Base-by-base conservation (phyloP, 1,139 yeast species). In the Magnusiomyces ingens region DNA sequence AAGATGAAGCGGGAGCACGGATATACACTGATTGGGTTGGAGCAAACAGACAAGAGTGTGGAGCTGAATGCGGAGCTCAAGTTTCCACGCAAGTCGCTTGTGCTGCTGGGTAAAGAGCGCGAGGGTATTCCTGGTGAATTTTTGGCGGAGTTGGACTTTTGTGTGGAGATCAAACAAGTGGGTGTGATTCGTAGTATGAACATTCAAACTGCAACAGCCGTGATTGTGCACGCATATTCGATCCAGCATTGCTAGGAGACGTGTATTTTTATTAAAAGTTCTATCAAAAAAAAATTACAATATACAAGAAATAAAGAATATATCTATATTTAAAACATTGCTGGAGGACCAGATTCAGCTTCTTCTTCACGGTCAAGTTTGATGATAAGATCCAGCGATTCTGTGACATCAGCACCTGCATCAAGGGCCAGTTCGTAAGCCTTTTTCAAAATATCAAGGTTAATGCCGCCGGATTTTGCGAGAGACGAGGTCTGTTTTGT, bases 161-260 rank as follows among this genome's bases (percentile, higher is more conserved):
- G 97, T 67, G 82, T 91, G 32, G 96, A 90, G 64, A 91, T 91
- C 63, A 87, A 89, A 64, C 98, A 91, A 66, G 85, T 83, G 38
- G 98, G 98, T 12, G 91, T 90, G 19, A 82, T 91, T 48, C 76
- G 98, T 61, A 88, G 96, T 1, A 90, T 91, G 98, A 91, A 91
- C 65, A 90, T 91, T 58, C 98, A 91, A 71, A 91, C 98, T 0
- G 98, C 97, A 1, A 84, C 97, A 0, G 97, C 98, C 0, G 90
- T 91, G 32, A 81, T 90, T 45, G 96, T 88, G 3, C 95, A 91
- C 67, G 94, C 96, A 0, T 91, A 91, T 64, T 82, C 96, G 1
- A 73, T 81, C 12, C 95, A 89, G 65, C 90, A 87, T 65, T 68
- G 73, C 56, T 61, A 54, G 52, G 19, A 42, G 18, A 41, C 21